Conservation (phyloP, 371 early-diverging fungal genomes). For the Mortierella sp. region DNA sequence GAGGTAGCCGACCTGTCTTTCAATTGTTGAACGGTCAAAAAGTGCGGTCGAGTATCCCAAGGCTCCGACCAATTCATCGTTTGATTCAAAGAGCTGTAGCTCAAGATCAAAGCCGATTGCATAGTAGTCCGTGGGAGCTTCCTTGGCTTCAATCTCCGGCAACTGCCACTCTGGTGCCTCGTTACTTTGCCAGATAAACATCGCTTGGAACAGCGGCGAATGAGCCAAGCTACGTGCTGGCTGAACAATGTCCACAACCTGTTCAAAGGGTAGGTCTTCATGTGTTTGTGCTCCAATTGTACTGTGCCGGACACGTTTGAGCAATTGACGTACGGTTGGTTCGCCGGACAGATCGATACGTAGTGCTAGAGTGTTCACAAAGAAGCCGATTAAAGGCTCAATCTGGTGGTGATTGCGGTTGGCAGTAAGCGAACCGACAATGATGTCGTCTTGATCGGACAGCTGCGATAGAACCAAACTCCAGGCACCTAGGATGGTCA, state of each 20-base stretch:
- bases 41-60: conserved; percentile 8
- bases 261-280: conserved; percentile 1
- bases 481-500: conserved; percentile 8
- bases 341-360: conserved; percentile 7
- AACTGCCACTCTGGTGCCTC: not conserved
- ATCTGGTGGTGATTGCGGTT: not conserved
- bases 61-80: conserved; percentile 1
- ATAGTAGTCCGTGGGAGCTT: not conserved
- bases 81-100: not conserved
- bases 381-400: conserved; percentile 7
- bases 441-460: conserved; percentile 4
- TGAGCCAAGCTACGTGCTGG: not conserved
- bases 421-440: not conserved
- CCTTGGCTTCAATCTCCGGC: not conserved
- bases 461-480: conserved; percentile 4
- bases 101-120: not conserved
- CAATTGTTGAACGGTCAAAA: conserved; percentile 8
- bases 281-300: not conserved
- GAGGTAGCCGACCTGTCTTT: conserved; percentile 9
- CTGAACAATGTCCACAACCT: conserved; percentile 3
- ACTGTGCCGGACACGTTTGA: not conserved
- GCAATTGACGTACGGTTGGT: not conserved
- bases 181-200: not conserved
- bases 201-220: conserved; percentile 3
- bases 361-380: conserved; percentile 14